A percentile compares a stretch with the other conserved stretches of the same genome.
Evolutionary conservation across 2,329 filamentous ascomycete species (phyloP).

Genomic region (Ophiocordyceps camponoti-saundersi): DNA sequence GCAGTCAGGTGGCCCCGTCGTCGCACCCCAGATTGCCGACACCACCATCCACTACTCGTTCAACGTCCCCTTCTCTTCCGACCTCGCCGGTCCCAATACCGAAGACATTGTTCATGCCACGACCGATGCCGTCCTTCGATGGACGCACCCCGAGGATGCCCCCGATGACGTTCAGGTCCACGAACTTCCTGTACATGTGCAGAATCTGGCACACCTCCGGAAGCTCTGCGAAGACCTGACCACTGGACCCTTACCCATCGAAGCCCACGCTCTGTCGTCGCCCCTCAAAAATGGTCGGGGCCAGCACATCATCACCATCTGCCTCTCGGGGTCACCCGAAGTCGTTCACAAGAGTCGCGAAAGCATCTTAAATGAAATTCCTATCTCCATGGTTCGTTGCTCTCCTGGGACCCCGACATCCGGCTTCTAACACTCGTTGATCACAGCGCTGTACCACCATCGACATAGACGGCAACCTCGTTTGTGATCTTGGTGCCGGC

Average conservation of each 20-base stretch:
- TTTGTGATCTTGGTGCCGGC: conserved; percentile 54
- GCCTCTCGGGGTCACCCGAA: conserved; percentile 74
- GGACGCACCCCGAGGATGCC: conserved; percentile 82
- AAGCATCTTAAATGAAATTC: conserved; percentile 78
- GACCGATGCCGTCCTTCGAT: conserved; percentile 70
- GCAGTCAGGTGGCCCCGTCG: conserved; percentile 35
- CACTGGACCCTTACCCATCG: conserved; percentile 50
- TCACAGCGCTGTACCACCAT: conserved; percentile 67
- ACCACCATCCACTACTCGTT: conserved; percentile 82
- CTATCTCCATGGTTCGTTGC: conserved; percentile 62
- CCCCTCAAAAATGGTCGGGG: conserved; percentile 56
- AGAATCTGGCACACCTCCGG: conserved; percentile 67
- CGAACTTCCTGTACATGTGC: conserved; percentile 79
- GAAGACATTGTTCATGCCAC: conserved; percentile 93
- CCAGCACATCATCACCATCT: conserved; percentile 67
- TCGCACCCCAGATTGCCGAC: conserved; percentile 56
- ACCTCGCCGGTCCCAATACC: conserved; percentile 77
- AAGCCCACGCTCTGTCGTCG: conserved; percentile 71
- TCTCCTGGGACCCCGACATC: neutral
- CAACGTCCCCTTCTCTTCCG: conserved; percentile 91
- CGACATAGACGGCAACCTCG: conserved; percentile 80
- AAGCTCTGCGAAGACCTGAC: conserved; percentile 71
- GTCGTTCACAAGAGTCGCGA: conserved; percentile 79
- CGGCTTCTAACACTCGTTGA: conserved; percentile 2
- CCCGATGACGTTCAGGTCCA: conserved; percentile 71